Evolutionary conservation across 495 filamentous ascomycete species (phyloP).

Genomic region (Xanthoparmelia taractica): DNA sequence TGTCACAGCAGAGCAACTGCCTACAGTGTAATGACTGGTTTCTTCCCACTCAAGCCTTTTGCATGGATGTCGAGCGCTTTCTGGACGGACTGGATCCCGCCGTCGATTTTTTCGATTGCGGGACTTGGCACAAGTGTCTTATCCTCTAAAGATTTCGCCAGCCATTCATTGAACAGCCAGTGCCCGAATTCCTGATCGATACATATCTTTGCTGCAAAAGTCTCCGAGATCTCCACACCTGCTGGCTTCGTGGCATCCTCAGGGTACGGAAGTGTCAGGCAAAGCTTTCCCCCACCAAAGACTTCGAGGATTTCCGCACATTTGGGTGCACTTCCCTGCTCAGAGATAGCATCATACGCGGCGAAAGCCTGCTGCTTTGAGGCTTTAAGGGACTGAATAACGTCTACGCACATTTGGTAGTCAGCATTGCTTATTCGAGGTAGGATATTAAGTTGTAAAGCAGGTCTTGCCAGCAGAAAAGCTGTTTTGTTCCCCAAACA

Average conservation of each 20-base stretch:
- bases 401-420: no score
- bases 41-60: conserved; percentile 26
- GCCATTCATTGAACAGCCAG: conserved; percentile 27
- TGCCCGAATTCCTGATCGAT: conserved; percentile 20
- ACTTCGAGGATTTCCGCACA: conserved; percentile 30
- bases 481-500: no score
- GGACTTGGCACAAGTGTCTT: conserved; percentile 25
- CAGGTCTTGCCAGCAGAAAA: no score
- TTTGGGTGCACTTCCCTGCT: conserved; percentile 13
- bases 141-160: conserved; percentile 20
- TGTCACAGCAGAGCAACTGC: not conserved
- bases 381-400: conserved; percentile 29
- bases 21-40: conserved; percentile 24
- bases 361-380: conserved; percentile 10
- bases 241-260: conserved; percentile 20
- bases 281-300: conserved; percentile 33
- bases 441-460: no score
- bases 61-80: conserved; percentile 24
- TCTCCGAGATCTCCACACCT: conserved; percentile 12
- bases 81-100: conserved; percentile 22
- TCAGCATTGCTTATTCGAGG: no score
- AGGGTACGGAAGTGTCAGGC: conserved; percentile 22
- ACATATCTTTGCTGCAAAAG: conserved; percentile 7
- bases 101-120: conserved; percentile 24
- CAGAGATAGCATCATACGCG: conserved; percentile 22